Base-by-base conservation (phyloP, 1,139 yeast genomes). In the Candida sp. region DNA sequence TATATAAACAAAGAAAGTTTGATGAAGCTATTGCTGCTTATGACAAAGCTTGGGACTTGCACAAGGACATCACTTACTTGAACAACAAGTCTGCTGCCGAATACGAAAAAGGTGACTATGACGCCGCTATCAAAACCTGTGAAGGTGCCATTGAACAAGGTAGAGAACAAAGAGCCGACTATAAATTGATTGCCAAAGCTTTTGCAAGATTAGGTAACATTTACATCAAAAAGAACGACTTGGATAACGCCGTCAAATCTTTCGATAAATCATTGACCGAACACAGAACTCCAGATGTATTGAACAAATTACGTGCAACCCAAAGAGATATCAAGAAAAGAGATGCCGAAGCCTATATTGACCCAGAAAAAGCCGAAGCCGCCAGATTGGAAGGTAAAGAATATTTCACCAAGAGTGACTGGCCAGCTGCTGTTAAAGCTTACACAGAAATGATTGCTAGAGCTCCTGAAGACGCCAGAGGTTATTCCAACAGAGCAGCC, bases 11-110 rank as follows among this genome's bases (percentile, higher is more conserved):
- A 55, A 87, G 87, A 61, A 77, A 91, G 60, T 95, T 95, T 54
- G 97, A 89, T 60, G 96, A 86, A 58, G 99, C 99, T 36, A 91
- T 95, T 61, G 87, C 73, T 45, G 75, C 81, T 50, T 95, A 95
- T 70, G 75, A 87, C 59, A 77, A 82, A 58, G 99, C 99, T 2
- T 95, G 93, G 88, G 86, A 84, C 38, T 64, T 83, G 29, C 70
- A 75, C 68, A 78, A 84, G 60, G 99, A 95, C 60, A 88, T 93
- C 58, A 93, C 99, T 1, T 95, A 87, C 65, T 76, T 95, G 62
- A 95, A 93, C 73, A 95, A 95, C 75, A 82, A 95, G 60, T 95
- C 99, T 33, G 99, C 99, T 44, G 99, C 99, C 25, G 97, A 93
- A 66, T 93, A 70, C 58, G 99, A 95, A 69, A 90, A 91, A 66